Conservation (phyloP, 768 basidiomycete species). For the Boletus barrowsii region DNA sequence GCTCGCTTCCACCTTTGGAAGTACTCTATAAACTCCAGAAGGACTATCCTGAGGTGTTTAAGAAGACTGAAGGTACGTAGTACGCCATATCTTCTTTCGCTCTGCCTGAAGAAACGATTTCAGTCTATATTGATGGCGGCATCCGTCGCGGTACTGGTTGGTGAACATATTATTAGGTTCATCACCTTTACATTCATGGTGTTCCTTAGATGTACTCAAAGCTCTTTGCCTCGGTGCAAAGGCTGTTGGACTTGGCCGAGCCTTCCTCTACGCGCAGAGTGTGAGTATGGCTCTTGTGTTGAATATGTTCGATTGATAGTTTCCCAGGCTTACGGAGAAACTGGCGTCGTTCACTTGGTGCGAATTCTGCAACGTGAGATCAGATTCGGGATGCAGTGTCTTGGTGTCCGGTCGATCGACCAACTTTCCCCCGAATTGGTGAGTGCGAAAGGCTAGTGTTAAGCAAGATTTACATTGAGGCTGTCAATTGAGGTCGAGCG, state of each 20-base stretch:
- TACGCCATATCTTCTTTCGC: not conserved
- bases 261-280: slow-evolving; percentile 84
- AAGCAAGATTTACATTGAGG: not conserved
- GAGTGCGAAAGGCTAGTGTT: slow-evolving; percentile 14
- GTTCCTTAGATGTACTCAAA: slow-evolving; percentile 69
- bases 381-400: slow-evolving; percentile 65
- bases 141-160: slow-evolving; percentile 73
- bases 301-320: slow-evolving; percentile 4
- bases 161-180: slow-evolving; percentile 9
- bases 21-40: slow-evolving; percentile 70
- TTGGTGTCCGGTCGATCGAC: slow-evolving; percentile 63
- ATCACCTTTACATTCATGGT: not conserved
- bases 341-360: slow-evolving; percentile 63
- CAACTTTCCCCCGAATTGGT: slow-evolving; percentile 79
- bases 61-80: slow-evolving; percentile 60
- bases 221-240: slow-evolving; percentile 86
- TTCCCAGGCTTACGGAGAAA: slow-evolving; percentile 67
- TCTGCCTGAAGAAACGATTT: slow-evolving; percentile 2
- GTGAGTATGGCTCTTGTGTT: slow-evolving; percentile 38
- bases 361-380: slow-evolving; percentile 78
- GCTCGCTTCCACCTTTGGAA: slow-evolving; percentile 75
- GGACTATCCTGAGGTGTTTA: slow-evolving; percentile 72
- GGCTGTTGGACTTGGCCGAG: slow-evolving; percentile 82
- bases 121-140: slow-evolving; percentile 84
- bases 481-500: slow-evolving; percentile 49